Conservation (phyloP, 768 basidiomycete species). For the Amanita rubescens region DNA sequence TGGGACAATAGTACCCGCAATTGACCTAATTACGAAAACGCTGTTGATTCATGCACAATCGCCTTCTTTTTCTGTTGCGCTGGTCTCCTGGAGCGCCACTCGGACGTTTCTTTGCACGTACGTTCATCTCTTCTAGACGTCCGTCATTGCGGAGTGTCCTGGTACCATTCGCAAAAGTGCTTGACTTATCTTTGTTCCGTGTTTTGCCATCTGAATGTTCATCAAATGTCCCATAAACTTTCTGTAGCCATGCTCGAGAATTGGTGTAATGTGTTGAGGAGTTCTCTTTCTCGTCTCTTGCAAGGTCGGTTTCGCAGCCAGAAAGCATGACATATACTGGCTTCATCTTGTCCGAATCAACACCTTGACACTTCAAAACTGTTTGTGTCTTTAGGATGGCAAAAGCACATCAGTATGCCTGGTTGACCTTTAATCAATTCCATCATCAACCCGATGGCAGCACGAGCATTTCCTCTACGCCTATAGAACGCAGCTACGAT, state of each 20-base stretch:
- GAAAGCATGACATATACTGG: slow-evolving; percentile 48
- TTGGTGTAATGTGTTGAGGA: slow-evolving; percentile 30
- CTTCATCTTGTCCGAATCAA: slow-evolving; percentile 32
- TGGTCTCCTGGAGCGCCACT: not conserved
- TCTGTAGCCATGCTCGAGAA: slow-evolving; percentile 39
- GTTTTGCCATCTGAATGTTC: not conserved
- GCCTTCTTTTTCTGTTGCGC: not conserved
- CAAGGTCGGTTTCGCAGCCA: slow-evolving; percentile 46
- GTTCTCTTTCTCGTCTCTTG: slow-evolving; percentile 21
- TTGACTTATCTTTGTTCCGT: too few relatives aligned
- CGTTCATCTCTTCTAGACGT: not conserved
- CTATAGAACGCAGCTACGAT: slow-evolving; percentile 47
- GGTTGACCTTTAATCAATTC: slow-evolving; percentile 41
- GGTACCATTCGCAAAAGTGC: not conserved
- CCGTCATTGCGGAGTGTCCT: not conserved
- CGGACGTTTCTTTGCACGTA: not conserved
- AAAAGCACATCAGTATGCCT: not conserved
- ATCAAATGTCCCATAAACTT: slow-evolving; percentile 33
- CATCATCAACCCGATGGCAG: slow-evolving; percentile 36
- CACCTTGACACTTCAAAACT: slow-evolving; percentile 35
- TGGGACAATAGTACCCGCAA: too few relatives aligned
- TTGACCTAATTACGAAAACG: too few relatives aligned
- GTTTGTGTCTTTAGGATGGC: slow-evolving; percentile 5
- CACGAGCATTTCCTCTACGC: slow-evolving; percentile 34
- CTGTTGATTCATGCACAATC: not conserved